Percentiles rank a stretch among this genome's conserved stretches.
phyloP scores from a whole-genome alignment of 108 stramenopile genomes.

The Fistulifera pelliculosa region DNA sequence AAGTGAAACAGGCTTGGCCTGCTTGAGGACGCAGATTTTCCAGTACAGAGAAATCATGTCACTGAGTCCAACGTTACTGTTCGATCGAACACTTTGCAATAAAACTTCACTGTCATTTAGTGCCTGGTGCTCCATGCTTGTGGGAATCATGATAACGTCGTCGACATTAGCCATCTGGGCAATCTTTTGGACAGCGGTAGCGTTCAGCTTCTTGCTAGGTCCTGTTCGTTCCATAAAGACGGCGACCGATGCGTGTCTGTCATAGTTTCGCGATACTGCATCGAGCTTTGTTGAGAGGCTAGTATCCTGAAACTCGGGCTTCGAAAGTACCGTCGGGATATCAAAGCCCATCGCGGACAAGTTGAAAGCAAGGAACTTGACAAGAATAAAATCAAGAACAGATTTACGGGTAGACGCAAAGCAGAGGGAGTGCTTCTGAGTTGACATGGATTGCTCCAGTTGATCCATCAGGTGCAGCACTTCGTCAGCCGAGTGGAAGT shows the following conservation, averaged over 20 bases:
- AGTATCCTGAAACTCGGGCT: constrained; percentile 22
- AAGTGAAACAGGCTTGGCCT: background rate
- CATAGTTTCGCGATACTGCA: background rate
- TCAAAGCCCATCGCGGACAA: background rate
- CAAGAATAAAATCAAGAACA: background rate
- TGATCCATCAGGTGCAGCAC: background rate
- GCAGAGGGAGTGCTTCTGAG: background rate
- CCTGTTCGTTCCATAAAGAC: constrained; percentile 3
- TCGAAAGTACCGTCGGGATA: constrained; percentile 18
- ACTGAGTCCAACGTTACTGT: background rate
- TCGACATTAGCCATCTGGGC: background rate
- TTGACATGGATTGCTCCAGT: background rate
- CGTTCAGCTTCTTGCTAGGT: background rate
- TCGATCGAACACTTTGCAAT: background rate
- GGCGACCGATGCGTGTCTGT: background rate
- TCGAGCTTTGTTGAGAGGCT: background rate
- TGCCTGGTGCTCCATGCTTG: background rate
- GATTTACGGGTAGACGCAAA: constrained; percentile 1
- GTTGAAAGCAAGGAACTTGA: constrained; percentile 1
- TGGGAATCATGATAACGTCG: background rate
- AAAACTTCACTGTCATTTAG: constrained; percentile 2
- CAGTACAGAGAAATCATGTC: constrained; percentile 1
- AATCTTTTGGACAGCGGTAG: background rate
- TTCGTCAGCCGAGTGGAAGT: constrained; percentile 23
- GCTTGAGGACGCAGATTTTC: constrained; percentile 1